Percentiles rank a stretch among this genome's conserved stretches.
Conservation (phyloP, 1,284 basidiomycete genomes). For the Marasmius tenuissimus region DNA sequence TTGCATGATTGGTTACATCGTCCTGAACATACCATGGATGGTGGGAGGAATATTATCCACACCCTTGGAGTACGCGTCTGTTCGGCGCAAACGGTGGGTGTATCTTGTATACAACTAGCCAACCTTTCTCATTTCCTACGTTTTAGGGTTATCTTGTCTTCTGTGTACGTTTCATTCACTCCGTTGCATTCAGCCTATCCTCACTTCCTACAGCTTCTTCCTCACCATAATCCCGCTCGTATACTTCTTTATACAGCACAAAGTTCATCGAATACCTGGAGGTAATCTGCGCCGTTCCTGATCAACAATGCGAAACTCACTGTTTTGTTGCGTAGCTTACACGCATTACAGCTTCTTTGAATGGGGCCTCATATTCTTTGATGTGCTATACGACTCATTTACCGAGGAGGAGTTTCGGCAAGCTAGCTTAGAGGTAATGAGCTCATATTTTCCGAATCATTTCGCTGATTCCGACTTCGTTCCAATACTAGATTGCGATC, state of each 20-base stretch:
- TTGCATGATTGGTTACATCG: slow-evolving; percentile 85
- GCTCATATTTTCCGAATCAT: slow-evolving; percentile 14
- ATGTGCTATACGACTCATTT: slow-evolving; percentile 78
- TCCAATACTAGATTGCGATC: neutral
- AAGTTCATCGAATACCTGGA: slow-evolving; percentile 76
- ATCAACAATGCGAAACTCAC: slow-evolving; percentile 2
- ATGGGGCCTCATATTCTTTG: slow-evolving; percentile 81
- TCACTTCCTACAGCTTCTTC: slow-evolving; percentile 58
- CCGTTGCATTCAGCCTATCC: neutral
- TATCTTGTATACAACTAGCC: slow-evolving; percentile 1
- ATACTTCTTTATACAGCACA: slow-evolving; percentile 86
- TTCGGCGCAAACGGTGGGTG: slow-evolving; percentile 54
- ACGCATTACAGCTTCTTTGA: slow-evolving; percentile 85
- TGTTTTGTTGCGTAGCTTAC: slow-evolving; percentile 57
- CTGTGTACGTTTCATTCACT: slow-evolving; percentile 37
- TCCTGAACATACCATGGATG: slow-evolving; percentile 90
- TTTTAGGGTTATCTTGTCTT: slow-evolving; percentile 51
- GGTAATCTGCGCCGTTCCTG: slow-evolving; percentile 43
- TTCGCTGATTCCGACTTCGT: neutral
- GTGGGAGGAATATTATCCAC: slow-evolving; percentile 64
- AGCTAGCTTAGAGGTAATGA: slow-evolving; percentile 48
- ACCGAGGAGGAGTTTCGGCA: slow-evolving; percentile 61
- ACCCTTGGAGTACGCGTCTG: slow-evolving; percentile 33
- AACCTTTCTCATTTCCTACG: neutral
- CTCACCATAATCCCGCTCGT: slow-evolving; percentile 69